phyloP scores from a whole-genome alignment of 2,329 filamentous ascomycete species.

The Arachnomyces sp. region DNA sequence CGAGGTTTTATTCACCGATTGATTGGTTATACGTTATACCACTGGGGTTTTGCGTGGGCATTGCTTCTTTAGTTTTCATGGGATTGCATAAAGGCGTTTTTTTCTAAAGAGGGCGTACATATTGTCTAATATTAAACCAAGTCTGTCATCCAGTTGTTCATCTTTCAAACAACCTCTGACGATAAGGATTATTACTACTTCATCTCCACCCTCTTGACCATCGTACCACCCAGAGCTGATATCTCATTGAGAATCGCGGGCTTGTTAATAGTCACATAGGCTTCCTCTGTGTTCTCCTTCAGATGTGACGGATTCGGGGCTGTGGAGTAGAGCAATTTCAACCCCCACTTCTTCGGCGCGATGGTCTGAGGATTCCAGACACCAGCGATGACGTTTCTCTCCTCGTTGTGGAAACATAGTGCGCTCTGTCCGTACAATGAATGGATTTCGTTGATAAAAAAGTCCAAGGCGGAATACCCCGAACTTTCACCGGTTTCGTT shows the following conservation, averaged over 20 bases:
- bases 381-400: conserved; percentile 52
- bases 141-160: neutral
- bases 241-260: conserved; percentile 37
- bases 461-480: conserved; percentile 48
- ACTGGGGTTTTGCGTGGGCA: conserved; percentile 6
- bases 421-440: conserved; percentile 59
- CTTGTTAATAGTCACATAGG: conserved; percentile 29
- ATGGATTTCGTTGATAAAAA: conserved; percentile 59
- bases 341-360: conserved; percentile 24
- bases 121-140: conserved; percentile 9
- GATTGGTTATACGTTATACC: conserved; percentile 1
- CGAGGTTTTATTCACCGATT: conserved; percentile 1
- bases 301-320: conserved; percentile 14
- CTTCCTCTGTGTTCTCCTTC: conserved; percentile 10
- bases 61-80: conserved; percentile 10
- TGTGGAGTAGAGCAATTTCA: conserved; percentile 33
- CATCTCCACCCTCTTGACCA: conserved; percentile 61
- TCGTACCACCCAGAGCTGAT: conserved; percentile 47
- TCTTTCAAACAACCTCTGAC: conserved; percentile 6
- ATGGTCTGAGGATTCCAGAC: conserved; percentile 53
- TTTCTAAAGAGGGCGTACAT: too few species aligned
- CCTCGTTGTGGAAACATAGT: conserved; percentile 64
- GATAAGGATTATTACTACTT: conserved; percentile 18
- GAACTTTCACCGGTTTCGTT: conserved; percentile 35
- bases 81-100: conserved; percentile 18